phyloP scores from a whole-genome alignment of 1,284 basidiomycete species.

The Apiotrichum domesticum region DNA sequence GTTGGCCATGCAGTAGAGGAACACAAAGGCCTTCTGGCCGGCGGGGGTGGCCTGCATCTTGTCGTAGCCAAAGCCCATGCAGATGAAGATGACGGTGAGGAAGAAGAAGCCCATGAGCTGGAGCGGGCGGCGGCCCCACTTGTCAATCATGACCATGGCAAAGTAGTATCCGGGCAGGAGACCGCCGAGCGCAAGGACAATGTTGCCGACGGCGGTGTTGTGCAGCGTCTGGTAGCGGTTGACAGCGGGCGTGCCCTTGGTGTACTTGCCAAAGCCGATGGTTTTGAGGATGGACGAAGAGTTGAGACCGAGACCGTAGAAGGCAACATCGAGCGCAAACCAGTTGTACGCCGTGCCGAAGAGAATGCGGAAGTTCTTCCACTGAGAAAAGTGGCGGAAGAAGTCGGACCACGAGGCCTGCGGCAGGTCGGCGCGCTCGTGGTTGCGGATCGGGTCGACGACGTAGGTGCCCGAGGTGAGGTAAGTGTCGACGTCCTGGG shows the following conservation, averaged over 20 bases:
- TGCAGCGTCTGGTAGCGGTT: slow-evolving; percentile 37
- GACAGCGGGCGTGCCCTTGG: slow-evolving; percentile 34
- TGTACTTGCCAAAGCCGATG: slow-evolving; percentile 51
- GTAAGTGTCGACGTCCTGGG: slow-evolving; percentile 60
- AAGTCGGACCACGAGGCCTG: slow-evolving; percentile 64
- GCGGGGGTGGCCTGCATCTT: slow-evolving; percentile 55
- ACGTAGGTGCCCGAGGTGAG: slow-evolving; percentile 53
- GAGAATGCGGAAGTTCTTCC: slow-evolving; percentile 51
- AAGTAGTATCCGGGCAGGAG: slow-evolving; percentile 50
- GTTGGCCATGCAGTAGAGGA: slow-evolving; percentile 50
- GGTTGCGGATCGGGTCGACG: slow-evolving; percentile 55
- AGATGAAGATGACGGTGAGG: slow-evolving; percentile 48
- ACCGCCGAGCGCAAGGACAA: slow-evolving; percentile 61
- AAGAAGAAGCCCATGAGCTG: slow-evolving; percentile 68
- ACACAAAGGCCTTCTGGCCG: slow-evolving; percentile 53
- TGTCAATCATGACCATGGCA: slow-evolving; percentile 43
- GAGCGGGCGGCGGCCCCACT: slow-evolving; percentile 46
- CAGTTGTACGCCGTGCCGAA: slow-evolving; percentile 53
- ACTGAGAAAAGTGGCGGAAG: slow-evolving; percentile 48
- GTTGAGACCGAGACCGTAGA: slow-evolving; percentile 79
- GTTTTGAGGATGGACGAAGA: slow-evolving; percentile 57
- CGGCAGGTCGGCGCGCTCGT: slow-evolving; percentile 59
- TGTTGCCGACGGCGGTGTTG: slow-evolving; percentile 48
- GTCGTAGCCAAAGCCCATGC: slow-evolving; percentile 64
- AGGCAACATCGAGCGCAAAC: slow-evolving; percentile 68